A percentile compares a stretch with the other conserved stretches of the same genome.
Conservation (phyloP, 2,329 filamentous ascomycete species). For the Exophiala oligosperma region DNA sequence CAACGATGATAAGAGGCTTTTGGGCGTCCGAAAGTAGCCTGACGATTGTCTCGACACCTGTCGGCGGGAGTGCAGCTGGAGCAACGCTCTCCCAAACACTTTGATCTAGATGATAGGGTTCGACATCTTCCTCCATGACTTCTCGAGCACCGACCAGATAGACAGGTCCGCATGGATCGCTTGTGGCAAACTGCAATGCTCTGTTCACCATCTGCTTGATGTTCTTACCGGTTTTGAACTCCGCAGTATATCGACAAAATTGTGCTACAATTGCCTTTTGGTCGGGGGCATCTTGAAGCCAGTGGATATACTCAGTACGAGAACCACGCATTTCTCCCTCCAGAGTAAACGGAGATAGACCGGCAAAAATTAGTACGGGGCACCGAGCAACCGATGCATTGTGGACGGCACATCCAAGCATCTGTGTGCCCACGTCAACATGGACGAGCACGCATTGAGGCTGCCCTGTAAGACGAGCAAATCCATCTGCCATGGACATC, state of each 20-base stretch:
- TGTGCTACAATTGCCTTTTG: conserved; percentile 78
- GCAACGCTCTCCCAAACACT: conserved; percentile 69
- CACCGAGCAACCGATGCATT: conserved; percentile 74
- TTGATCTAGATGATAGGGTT: conserved; percentile 70
- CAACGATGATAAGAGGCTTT: conserved; percentile 52
- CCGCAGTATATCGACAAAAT: conserved; percentile 80
- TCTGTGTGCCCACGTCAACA: conserved; percentile 80
- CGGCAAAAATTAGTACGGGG: conserved; percentile 76
- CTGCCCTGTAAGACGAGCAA: conserved; percentile 68
- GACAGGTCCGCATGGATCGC: conserved; percentile 74
- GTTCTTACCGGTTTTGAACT: conserved; percentile 81
- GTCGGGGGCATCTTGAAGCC: conserved; percentile 81
- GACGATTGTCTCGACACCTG: conserved; percentile 46
- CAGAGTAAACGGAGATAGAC: conserved; percentile 72
- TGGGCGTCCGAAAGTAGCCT: conserved; percentile 47
- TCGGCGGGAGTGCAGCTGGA: conserved; percentile 60
- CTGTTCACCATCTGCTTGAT: conserved; percentile 88
- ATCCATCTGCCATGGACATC: conserved; percentile 81
- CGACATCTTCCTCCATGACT: conserved; percentile 81
- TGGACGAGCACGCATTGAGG: conserved; percentile 78
- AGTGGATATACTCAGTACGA: conserved; percentile 81
- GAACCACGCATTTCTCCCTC: conserved; percentile 75
- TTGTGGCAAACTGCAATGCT: conserved; percentile 77
- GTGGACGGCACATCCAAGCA: conserved; percentile 73
- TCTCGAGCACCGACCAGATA: conserved; percentile 78